These are phyloP conservation scores for Inga leiocalycina DNA, from an alignment of 306 rosid species.

Conservation along the genomic window DNA sequence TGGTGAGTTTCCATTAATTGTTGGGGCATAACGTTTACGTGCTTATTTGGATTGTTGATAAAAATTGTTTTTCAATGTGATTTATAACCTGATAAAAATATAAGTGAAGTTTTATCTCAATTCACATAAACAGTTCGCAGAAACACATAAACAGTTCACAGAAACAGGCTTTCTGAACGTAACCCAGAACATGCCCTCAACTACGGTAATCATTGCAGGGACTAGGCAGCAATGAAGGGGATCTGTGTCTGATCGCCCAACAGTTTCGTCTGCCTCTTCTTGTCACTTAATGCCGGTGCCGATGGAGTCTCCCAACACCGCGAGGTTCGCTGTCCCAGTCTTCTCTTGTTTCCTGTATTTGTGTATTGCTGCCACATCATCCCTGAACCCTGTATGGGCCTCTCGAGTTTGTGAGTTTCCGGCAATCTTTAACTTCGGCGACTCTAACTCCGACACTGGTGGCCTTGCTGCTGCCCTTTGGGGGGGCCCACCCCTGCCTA, in stretches of 20 bases:
- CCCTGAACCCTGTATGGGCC: neutral
- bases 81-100: too few species aligned
- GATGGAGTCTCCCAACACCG: neutral
- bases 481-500: neutral
- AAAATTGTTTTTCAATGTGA: too few species aligned
- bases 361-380: neutral
- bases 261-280: neutral
- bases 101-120: too few species aligned
- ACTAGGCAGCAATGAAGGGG: too few species aligned
- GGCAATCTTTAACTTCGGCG: slow-evolving; percentile 11
- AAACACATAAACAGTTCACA: too few species aligned
- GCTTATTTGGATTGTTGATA: too few species aligned
- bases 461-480: neutral
- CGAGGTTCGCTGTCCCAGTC: neutral
- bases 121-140: too few species aligned
- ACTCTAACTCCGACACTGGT: neutral
- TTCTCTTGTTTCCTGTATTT: neutral
- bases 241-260: neutral
- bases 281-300: neutral
- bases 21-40: too few species aligned
- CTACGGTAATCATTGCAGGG: too few species aligned
- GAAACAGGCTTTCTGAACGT: too few species aligned
- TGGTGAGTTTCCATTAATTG: too few species aligned
- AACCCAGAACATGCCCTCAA: too few species aligned
- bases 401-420: neutral